A percentile compares a stretch with the other conserved stretches of the same genome.
Evolutionary conservation across 805 yeast genomes (phyloP).

Genomic region (Spathaspora arborariae): DNA sequence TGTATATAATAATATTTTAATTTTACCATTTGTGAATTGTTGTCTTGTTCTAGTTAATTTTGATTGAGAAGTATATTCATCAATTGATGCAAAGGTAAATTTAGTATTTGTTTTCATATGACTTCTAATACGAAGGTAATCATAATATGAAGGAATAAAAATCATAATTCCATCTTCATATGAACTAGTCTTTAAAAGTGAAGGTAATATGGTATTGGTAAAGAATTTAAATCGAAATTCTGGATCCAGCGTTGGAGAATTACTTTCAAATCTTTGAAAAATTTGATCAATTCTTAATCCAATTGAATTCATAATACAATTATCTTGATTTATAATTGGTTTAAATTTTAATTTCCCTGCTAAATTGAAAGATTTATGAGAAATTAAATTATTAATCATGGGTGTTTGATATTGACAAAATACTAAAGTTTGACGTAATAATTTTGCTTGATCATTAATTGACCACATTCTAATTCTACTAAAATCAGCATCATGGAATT

Average conservation of each 20-base stretch:
- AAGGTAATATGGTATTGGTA: constrained; percentile 68
- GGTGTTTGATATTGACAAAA: constrained; percentile 81
- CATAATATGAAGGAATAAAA: constrained; percentile 83
- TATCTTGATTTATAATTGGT: constrained; percentile 37
- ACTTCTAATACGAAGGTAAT: constrained; percentile 75
- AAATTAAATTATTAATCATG: constrained; percentile 61
- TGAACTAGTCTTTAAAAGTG: constrained; percentile 56
- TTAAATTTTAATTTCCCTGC: constrained; percentile 60
- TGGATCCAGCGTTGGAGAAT: constrained; percentile 60
- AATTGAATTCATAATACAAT: constrained; percentile 57
- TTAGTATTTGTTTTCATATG: constrained; percentile 62
- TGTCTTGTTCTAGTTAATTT: constrained; percentile 69
- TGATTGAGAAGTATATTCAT: constrained; percentile 79
- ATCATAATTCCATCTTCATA: constrained; percentile 74
- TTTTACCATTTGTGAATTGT: constrained; percentile 56
- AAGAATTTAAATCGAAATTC: constrained; percentile 81
- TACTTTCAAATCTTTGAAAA: constrained; percentile 65
- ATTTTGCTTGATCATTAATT: constrained; percentile 73
- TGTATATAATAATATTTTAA: constrained; percentile 77
- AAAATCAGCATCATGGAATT: constrained; percentile 80
- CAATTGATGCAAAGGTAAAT: constrained; percentile 62
- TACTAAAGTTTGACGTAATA: constrained; percentile 72
- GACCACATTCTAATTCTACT: constrained; percentile 90
- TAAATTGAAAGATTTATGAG: constrained; percentile 48
- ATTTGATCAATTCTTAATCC: constrained; percentile 67